A percentile compares a stretch with the other conserved stretches of the same genome.
Evolutionary conservation across 148 eudicot species (phyloP).

Genomic region (Fagopyrum esculentum): DNA sequence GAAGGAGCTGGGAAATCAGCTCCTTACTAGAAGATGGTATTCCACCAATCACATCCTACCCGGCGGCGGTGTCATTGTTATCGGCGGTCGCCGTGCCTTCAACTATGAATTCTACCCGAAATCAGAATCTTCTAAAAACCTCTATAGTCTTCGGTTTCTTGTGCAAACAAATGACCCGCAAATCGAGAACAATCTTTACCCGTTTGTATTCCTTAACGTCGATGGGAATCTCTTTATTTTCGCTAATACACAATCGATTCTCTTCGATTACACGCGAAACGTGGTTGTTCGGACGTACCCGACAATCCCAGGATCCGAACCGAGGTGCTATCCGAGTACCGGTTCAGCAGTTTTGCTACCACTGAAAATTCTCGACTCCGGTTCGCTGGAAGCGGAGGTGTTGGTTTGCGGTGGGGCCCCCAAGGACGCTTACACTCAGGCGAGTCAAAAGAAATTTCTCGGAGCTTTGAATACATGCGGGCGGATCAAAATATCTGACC

Average conservation of each 20-base stretch:
- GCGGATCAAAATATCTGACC: slow-evolving; percentile 33
- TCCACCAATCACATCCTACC: slow-evolving; percentile 68
- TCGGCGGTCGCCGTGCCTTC: slow-evolving; percentile 63
- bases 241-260: slow-evolving; percentile 61
- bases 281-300: slow-evolving; percentile 46
- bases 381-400: slow-evolving; percentile 34
- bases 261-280: slow-evolving; percentile 32
- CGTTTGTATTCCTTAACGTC: slow-evolving; percentile 61
- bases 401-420: slow-evolving; percentile 79
- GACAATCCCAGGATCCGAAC: slow-evolving; percentile 42
- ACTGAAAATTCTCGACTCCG: slow-evolving; percentile 15
- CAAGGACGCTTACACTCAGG: slow-evolving; percentile 35
- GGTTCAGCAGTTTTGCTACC: slow-evolving; percentile 79
- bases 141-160: slow-evolving; percentile 37
- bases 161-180: slow-evolving; percentile 41
- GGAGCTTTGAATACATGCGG: slow-evolving; percentile 50
- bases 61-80: slow-evolving; percentile 53
- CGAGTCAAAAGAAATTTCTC: slow-evolving; percentile 21
- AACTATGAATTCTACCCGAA: slow-evolving; percentile 79
- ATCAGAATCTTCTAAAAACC: background rate
- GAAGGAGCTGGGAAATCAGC: slow-evolving; percentile 29
- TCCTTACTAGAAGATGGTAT: slow-evolving; percentile 65
- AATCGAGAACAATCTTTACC: slow-evolving; percentile 90
- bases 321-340: slow-evolving; percentile 62
- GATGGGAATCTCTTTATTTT: slow-evolving; percentile 64